Evolutionary conservation across 768 basidiomycete species (phyloP).

Genomic region (Albatrellus ellisii): DNA sequence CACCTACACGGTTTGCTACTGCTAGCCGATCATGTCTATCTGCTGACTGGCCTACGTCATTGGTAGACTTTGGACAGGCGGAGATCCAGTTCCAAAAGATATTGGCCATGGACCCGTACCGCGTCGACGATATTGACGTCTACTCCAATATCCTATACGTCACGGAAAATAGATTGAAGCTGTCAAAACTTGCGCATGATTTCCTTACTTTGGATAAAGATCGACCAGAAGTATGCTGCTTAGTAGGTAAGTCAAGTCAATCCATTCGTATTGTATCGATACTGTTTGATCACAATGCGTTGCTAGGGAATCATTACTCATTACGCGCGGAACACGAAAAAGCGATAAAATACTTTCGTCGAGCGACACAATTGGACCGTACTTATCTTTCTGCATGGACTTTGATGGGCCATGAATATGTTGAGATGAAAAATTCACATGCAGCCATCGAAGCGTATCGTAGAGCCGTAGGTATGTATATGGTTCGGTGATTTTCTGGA

Average conservation of each 20-base stretch:
- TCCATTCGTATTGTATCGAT: no score
- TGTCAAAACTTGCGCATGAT: slow-evolving; percentile 86
- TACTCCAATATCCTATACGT: slow-evolving; percentile 97
- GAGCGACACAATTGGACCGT: slow-evolving; percentile 89
- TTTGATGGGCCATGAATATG: slow-evolving; percentile 96
- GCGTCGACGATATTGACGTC: slow-evolving; percentile 91
- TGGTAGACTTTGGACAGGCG: slow-evolving; percentile 75
- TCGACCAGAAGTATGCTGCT: slow-evolving; percentile 90
- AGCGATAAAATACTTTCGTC: slow-evolving; percentile 88
- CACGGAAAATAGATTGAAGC: slow-evolving; percentile 74
- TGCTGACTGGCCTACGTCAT: slow-evolving; percentile 3
- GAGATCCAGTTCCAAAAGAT: slow-evolving; percentile 80
- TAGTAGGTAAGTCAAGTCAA: slow-evolving; percentile 60
- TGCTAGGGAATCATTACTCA: slow-evolving; percentile 91
- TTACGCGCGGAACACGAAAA: slow-evolving; percentile 89
- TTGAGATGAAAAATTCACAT: slow-evolving; percentile 98
- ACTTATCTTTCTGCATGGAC: slow-evolving; percentile 98
- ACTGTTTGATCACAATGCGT: neutral
- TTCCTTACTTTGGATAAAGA: slow-evolving; percentile 84
- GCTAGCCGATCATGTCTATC: neutral
- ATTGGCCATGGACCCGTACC: slow-evolving; percentile 66
- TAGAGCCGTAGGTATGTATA: slow-evolving; percentile 79
- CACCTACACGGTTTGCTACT: slow-evolving; percentile 67
- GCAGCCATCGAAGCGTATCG: slow-evolving; percentile 98
- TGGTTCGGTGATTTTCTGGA: no score